Conservation (phyloP, 2,329 filamentous ascomycete species). For the Allantophomopsis cytisporea region DNA sequence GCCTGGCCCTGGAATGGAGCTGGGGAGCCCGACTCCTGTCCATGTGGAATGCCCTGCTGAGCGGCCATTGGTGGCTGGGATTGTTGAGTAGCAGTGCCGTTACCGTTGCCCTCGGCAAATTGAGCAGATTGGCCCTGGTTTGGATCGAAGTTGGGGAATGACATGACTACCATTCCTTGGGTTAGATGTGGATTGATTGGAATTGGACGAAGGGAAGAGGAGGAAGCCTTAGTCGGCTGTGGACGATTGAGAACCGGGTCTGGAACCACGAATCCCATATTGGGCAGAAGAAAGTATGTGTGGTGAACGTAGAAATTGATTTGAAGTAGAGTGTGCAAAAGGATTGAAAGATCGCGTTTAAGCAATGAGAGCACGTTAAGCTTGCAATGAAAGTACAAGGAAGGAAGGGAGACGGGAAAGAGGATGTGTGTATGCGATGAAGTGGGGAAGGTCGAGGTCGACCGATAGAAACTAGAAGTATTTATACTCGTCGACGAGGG, state of each 20-base stretch:
- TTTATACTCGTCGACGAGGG: too few relatives aligned
- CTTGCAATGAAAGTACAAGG: too few relatives aligned
- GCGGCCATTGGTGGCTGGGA: slow-evolving; percentile 10
- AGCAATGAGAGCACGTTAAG: too few relatives aligned
- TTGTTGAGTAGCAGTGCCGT: slow-evolving; percentile 5
- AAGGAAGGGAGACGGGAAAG: too few relatives aligned
- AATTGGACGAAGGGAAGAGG: not conserved
- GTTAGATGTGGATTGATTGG: slow-evolving; percentile 5
- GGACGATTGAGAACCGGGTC: not conserved
- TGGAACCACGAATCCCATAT: not conserved
- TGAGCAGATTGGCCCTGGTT: slow-evolving; percentile 36
- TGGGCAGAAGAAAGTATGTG: not conserved
- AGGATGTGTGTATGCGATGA: too few relatives aligned
- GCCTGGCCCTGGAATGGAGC: slow-evolving; percentile 31
- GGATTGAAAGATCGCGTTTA: too few relatives aligned
- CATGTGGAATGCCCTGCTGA: slow-evolving; percentile 36
- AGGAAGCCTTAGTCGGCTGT: not conserved
- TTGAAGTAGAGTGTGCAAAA: too few relatives aligned
- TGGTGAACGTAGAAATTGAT: not conserved
- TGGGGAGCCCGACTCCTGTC: slow-evolving; percentile 45
- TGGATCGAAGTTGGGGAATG: slow-evolving; percentile 51
- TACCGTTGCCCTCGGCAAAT: slow-evolving; percentile 33
- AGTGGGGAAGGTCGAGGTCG: too few relatives aligned
- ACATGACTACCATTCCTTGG: slow-evolving; percentile 31
- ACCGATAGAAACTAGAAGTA: too few relatives aligned